Evolutionary conservation across 2,329 filamentous ascomycete genomes (phyloP).

Genomic region (Pseudocercospora fijiensis): DNA sequence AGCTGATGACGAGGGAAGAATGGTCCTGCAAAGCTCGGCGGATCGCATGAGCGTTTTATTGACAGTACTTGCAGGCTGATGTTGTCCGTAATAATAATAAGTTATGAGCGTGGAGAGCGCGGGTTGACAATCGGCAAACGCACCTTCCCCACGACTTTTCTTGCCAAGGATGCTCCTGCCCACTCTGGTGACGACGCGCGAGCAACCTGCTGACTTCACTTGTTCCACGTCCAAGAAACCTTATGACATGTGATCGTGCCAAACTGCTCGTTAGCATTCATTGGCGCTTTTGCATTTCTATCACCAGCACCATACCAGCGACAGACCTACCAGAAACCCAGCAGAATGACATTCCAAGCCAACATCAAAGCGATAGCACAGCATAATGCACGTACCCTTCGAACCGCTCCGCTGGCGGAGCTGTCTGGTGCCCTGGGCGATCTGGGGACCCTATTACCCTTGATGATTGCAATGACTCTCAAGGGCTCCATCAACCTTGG

Average conservation of each 20-base stretch:
- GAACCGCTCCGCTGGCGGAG: conserved; percentile 63
- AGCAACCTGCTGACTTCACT: conserved; percentile 10
- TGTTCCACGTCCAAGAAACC: conserved; percentile 9
- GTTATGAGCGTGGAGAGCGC: not conserved
- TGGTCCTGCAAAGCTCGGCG: conserved; percentile 37
- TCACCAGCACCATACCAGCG: not conserved
- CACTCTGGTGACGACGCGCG: conserved; percentile 8
- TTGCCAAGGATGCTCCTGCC: conserved; percentile 6
- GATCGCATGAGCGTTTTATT: conserved; percentile 30
- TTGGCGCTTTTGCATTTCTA: not conserved
- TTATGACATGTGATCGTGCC: conserved; percentile 13
- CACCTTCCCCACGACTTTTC: conserved; percentile 9
- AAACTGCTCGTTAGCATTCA: conserved; percentile 10
- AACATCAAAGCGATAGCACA: conserved; percentile 31
- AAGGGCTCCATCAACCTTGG: conserved; percentile 77
- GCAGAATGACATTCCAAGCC: conserved; percentile 18
- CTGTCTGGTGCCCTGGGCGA: conserved; percentile 88
- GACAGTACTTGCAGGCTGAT: conserved; percentile 13
- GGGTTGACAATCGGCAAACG: not conserved
- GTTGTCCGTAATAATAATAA: no score
- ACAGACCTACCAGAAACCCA: not conserved
- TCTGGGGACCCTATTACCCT: conserved; percentile 81
- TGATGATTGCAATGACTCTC: conserved; percentile 81
- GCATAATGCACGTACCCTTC: conserved; percentile 59
- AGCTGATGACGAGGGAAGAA: conserved; percentile 41